Conservation (phyloP, 305 asterid species). For the Fraxinus paxiana region DNA sequence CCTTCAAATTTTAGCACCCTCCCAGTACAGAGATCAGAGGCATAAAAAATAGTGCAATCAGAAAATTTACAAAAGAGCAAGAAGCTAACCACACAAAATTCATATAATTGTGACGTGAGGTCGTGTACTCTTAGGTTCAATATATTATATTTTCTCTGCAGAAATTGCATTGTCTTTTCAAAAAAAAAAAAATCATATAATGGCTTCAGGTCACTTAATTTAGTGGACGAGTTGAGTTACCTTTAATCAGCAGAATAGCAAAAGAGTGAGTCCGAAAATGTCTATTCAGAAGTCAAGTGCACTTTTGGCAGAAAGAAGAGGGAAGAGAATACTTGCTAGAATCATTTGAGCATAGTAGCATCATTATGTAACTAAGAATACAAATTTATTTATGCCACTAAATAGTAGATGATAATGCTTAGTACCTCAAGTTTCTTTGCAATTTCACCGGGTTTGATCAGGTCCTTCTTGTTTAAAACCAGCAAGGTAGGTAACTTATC, state of each 20-base stretch:
- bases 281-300: not conserved
- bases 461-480: constrained; percentile 90
- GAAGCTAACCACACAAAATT: not conserved
- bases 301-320: not conserved
- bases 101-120: not conserved
- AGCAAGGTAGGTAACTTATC: constrained; percentile 66
- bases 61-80: not conserved
- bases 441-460: constrained; percentile 94
- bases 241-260: not conserved
- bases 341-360: not conserved
- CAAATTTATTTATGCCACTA: not conserved
- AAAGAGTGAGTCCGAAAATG: not conserved
- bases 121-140: not conserved
- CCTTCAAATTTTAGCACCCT: constrained; percentile 8
- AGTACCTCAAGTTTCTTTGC: constrained; percentile 86
- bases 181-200: not conserved
- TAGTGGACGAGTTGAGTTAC: not conserved
- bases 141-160: not conserved
- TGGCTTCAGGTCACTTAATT: not conserved
- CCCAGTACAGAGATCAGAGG: not conserved
- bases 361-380: not conserved
- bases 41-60: constrained; percentile 1
- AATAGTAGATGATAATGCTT: not conserved
- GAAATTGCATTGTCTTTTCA: not conserved
- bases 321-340: not conserved